Evolutionary conservation across 2,329 filamentous ascomycete genomes (phyloP).

Genomic region (Nemania diffusa): DNA sequence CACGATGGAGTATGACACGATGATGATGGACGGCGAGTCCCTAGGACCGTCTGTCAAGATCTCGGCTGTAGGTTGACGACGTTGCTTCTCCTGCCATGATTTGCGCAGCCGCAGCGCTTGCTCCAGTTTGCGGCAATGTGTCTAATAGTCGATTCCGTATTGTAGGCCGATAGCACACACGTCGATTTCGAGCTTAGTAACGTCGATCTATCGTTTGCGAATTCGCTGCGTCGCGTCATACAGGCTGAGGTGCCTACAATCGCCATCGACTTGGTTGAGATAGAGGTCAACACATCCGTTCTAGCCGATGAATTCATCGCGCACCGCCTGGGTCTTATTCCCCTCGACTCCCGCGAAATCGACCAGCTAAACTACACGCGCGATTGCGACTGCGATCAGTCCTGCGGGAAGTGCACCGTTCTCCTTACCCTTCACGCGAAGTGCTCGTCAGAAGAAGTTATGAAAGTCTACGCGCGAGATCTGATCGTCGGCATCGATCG

Average conservation of each 20-base stretch:
- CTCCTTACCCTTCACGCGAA: slow-evolving; percentile 85
- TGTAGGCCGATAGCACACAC: slow-evolving; percentile 79
- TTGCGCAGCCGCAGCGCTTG: neutral
- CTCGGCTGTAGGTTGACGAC: slow-evolving; percentile 59
- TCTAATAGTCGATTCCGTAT: slow-evolving; percentile 40
- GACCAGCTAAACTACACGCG: slow-evolving; percentile 86
- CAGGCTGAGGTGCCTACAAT: slow-evolving; percentile 94
- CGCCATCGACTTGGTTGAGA: slow-evolving; percentile 93
- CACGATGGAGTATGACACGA: slow-evolving; percentile 68
- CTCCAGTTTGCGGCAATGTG: slow-evolving; percentile 8
- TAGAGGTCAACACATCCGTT: slow-evolving; percentile 93
- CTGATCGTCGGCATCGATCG: slow-evolving; percentile 77
- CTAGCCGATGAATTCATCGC: slow-evolving; percentile 96
- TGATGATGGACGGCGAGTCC: slow-evolving; percentile 68
- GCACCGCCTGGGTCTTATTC: slow-evolving; percentile 90
- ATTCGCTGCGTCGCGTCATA: slow-evolving; percentile 89
- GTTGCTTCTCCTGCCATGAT: neutral
- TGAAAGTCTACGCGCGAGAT: slow-evolving; percentile 94
- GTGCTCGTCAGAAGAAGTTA: slow-evolving; percentile 85
- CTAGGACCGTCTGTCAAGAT: slow-evolving; percentile 69
- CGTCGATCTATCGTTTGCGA: slow-evolving; percentile 90
- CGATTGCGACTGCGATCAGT: slow-evolving; percentile 96
- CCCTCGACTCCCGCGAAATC: slow-evolving; percentile 84
- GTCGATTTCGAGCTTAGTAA: slow-evolving; percentile 93
- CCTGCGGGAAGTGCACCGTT: slow-evolving; percentile 92